Evolutionary conservation across 257 asterid species (phyloP), one percentile per base, ranked within the genome.

Genomic region (Capsicum pubescens): DNA sequence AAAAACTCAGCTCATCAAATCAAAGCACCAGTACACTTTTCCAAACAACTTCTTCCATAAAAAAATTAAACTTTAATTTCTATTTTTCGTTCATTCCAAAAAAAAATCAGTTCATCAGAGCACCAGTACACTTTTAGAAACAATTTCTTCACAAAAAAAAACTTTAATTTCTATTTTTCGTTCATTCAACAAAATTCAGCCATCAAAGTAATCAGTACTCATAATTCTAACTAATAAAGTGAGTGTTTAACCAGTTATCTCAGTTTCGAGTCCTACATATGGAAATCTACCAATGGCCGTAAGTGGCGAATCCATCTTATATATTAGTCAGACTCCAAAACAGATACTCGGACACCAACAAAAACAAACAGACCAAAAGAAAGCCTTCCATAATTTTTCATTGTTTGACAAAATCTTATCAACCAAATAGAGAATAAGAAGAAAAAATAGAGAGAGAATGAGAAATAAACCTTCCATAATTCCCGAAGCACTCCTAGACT

Each of bases 401-500:
- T 26, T 26, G 32, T 26, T 26, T 26, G 32, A 26, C 32, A 26
- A 26, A 1, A 11, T 39, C 55, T 69, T 9, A 42, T 69, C 78
- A 5, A 69, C 19, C 14, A 42, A 42, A 19, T 32, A 69, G 10
- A 69, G 11, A 0, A 16, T 8, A 5, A 42, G 3, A 39, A 1
- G 10, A 3, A 68, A 15, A 3, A 1, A 6, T 2, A 67, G 2
- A 39, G 42, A 52, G 46, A 76, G 46, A 74, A 46, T 32, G 59
- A n/a, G 16, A 61, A 63, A 87, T 60, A 64, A 44, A 95, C 98
- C 99, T 92, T 91, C 94, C 86, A 90, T 63, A 42, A 56, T 48
- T 63, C 90, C 91, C 39, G 97, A 84, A 83, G 94, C 91, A 77
- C 98, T 94, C 84, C 86, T 93, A 79, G 95, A 90, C 90, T 92